Base-by-base conservation (phyloP, 2,329 filamentous ascomycete genomes). In the Fusarium liriodendri region DNA sequence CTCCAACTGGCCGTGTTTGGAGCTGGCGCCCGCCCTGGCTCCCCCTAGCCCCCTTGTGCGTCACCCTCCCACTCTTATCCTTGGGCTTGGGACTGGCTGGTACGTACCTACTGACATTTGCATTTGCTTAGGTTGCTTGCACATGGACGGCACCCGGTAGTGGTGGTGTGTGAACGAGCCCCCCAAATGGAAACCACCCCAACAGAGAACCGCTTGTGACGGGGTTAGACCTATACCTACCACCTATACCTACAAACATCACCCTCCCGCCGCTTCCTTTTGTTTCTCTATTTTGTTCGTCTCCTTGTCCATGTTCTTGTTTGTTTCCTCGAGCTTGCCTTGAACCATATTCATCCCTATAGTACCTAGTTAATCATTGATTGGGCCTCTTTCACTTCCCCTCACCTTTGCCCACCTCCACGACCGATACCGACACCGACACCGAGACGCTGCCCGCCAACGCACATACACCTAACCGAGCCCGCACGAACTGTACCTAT, bases 1-100 rank as follows among this genome's bases (percentile, higher is more conserved):
- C 75, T 78, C 74, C 76, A 73, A 77, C 76, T 77, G 76, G 76
- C 59, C 67, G 64, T 70, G 67, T 55, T 75, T 57, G 54, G 60
- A 74, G 59, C 60, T 74, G 64, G 68, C 47, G 54, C 38, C 67
- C 55, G 55, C 71, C 67, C 67, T 71, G 70, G 68, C 67, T 64
- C 45, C 61, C 66, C 71, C 61, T 71, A 47, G 55, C 40, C 57
- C 69, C 70, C 69, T 69, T 67, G 69, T 72, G 71, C 73, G 64
- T 72, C 70, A 69, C 67, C 54, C 47, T 45, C 45, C 45, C 65
- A 62, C 70, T 68, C 70, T 69, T 40, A 77, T 65, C 74, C 72
- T 74, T 62, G 73, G 59, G 63, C 60, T 71, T 67, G 72, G 70
- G 59, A 27, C 45, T 50, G 45, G 25, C 9, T 8, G 47, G 27